Percentiles rank a stretch among this genome's conserved stretches.
Conservation (phyloP, 768 basidiomycete genomes). For the Lentinula guzmanii region DNA sequence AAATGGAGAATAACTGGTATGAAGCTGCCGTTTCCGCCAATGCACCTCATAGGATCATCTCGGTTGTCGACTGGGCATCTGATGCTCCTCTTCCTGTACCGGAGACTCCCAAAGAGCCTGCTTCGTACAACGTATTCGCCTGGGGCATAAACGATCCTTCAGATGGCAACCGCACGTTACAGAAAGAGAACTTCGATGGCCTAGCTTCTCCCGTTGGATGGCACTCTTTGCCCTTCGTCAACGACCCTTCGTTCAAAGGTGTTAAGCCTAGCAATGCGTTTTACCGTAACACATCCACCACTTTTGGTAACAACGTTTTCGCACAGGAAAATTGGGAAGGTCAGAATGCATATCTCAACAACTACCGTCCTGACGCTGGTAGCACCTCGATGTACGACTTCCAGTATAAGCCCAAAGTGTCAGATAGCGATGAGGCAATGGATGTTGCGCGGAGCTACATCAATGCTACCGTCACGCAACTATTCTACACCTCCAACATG, state of each 20-base stretch:
- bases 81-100: constrained; percentile 52
- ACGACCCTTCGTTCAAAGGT: constrained; percentile 51
- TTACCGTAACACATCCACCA: constrained; percentile 69
- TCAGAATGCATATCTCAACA: constrained; percentile 54
- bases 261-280: constrained; percentile 22
- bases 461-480: constrained; percentile 79
- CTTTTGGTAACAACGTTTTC: constrained; percentile 88
- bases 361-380: constrained; percentile 76
- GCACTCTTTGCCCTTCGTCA: constrained; percentile 73
- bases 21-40: constrained; percentile 77
- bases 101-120: constrained; percentile 20
- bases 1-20: constrained; percentile 96
- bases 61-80: constrained; percentile 93
- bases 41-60: constrained; percentile 74
- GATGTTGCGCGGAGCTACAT: constrained; percentile 78
- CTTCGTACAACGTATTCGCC: constrained; percentile 67
- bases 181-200: constrained; percentile 66
- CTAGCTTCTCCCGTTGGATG: constrained; percentile 87
- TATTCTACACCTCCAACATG: constrained; percentile 84
- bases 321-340: constrained; percentile 95
- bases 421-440: constrained; percentile 49
- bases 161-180: constrained; percentile 52
- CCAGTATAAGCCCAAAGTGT: constrained; percentile 63
- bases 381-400: constrained; percentile 56
- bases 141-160: constrained; percentile 87